These are phyloP conservation scores for Hura crepitans DNA, from an alignment of 441 rosid genomes.

Conservation along the genomic window DNA sequence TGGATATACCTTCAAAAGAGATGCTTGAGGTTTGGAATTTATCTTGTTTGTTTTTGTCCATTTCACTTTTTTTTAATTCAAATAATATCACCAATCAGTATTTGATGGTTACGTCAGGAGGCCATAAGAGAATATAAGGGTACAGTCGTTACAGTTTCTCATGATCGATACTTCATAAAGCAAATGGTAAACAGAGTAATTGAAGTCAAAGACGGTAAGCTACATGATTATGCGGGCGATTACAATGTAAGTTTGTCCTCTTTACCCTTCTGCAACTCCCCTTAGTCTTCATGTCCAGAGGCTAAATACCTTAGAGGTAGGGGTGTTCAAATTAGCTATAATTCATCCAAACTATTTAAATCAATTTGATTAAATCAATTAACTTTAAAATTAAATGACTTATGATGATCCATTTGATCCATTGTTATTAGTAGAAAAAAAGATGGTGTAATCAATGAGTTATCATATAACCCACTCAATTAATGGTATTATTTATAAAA, in stretches of 20 bases:
- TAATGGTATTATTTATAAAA: too few relatives aligned
- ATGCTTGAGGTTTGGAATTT: constrained; percentile 79
- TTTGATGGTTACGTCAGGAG: constrained; percentile 48
- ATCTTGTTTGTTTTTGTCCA: neutral
- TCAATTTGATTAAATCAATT: too few relatives aligned
- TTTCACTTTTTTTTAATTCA: neutral
- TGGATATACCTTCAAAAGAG: constrained; percentile 95
- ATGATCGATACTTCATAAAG: constrained; percentile 85
- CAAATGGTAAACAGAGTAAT: constrained; percentile 93
- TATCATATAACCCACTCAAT: too few relatives aligned
- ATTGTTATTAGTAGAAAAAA: too few relatives aligned
- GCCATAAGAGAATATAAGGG: constrained; percentile 83
- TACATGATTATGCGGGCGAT: constrained; percentile 81
- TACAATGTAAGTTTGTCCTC: constrained; percentile 50
- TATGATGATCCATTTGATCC: too few relatives aligned
- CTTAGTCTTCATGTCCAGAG: constrained; percentile 1
- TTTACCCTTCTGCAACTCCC: neutral
- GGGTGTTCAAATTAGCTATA: too few relatives aligned
- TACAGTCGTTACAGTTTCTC: constrained; percentile 82
- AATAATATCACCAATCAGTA: neutral
- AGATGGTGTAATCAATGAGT: too few relatives aligned
- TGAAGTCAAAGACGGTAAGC: constrained; percentile 62
- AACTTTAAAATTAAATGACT: too few relatives aligned
- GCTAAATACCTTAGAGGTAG: neutral
- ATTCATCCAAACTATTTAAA: too few relatives aligned